Evolutionary conservation across 2,329 filamentous ascomycete genomes (phyloP).

Genomic region (Gnomoniopsis sp.): DNA sequence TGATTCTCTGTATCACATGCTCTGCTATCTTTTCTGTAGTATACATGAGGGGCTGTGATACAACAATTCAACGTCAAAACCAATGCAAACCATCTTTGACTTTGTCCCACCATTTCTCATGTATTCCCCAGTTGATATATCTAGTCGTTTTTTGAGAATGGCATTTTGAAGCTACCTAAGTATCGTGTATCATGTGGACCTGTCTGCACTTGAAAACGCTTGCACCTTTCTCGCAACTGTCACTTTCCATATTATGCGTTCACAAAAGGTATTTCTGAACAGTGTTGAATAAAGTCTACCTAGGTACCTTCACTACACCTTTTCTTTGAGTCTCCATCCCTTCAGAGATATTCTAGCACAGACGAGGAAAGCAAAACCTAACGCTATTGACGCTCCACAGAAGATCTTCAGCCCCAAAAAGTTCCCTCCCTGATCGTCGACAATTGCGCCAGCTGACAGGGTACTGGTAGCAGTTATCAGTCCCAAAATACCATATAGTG

Average conservation of each 20-base stretch:
- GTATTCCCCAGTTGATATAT: background rate
- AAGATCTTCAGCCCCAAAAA: constrained; percentile 17
- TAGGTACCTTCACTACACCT: background rate
- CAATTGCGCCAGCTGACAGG: constrained; percentile 49
- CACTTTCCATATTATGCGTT: too few relatives aligned
- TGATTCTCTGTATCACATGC: too few relatives aligned
- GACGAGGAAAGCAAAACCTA: background rate
- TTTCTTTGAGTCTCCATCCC: background rate
- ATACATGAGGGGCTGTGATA: too few relatives aligned
- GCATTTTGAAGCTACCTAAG: too few relatives aligned
- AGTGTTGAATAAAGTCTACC: background rate
- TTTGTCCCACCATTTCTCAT: too few relatives aligned
- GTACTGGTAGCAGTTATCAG: constrained; percentile 56
- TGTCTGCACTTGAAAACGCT: background rate
- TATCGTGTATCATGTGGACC: background rate
- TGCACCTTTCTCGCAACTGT: too few relatives aligned
- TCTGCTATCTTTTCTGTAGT: too few relatives aligned
- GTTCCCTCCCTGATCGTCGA: constrained; percentile 1
- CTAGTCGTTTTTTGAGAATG: too few relatives aligned
- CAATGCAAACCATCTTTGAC: too few relatives aligned
- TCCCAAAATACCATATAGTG: constrained; percentile 48
- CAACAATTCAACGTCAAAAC: too few relatives aligned
- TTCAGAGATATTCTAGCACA: background rate
- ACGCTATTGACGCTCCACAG: constrained; percentile 6
- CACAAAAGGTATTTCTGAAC: background rate